phyloP scores from a whole-genome alignment of 148 eudicot species.

The Nepenthes mirabilis region DNA sequence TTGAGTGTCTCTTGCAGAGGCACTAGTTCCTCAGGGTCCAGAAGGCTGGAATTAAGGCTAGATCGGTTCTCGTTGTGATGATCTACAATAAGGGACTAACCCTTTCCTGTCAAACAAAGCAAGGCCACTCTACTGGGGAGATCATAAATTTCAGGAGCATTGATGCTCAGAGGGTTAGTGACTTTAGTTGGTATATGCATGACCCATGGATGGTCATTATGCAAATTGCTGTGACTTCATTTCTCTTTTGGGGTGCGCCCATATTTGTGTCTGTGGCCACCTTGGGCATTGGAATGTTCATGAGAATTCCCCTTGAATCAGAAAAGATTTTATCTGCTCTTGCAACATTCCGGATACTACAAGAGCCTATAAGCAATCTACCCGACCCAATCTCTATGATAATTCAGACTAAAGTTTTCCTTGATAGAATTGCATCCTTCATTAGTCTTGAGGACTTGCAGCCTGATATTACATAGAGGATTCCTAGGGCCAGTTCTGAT shows the following conservation, averaged over 20 bases:
- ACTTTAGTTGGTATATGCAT: too few relatives aligned
- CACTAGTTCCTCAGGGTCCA: too few relatives aligned
- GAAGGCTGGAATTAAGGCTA: too few relatives aligned
- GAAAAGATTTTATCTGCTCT: conserved; percentile 38
- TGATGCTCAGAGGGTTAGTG: too few relatives aligned
- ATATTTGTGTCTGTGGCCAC: conserved; percentile 33
- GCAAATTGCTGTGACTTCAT: conserved; percentile 18
- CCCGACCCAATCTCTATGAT: conserved; percentile 40
- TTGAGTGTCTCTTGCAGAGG: too few relatives aligned
- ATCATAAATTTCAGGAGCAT: too few relatives aligned
- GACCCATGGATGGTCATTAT: too few relatives aligned
- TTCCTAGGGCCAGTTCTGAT: conserved; percentile 21
- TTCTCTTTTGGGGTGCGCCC: conserved; percentile 42
- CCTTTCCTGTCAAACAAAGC: too few relatives aligned
- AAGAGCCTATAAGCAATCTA: conserved; percentile 25
- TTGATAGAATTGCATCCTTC: conserved; percentile 38
- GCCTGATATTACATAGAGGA: conserved; percentile 19
- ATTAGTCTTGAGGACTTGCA: conserved; percentile 34
- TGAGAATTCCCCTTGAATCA: conserved; percentile 42
- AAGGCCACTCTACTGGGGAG: too few relatives aligned
- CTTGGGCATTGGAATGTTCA: conserved; percentile 27
- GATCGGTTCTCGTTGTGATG: too few relatives aligned
- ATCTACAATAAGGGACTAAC: too few relatives aligned
- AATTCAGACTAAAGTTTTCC: conserved; percentile 42
- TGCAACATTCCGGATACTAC: conserved; percentile 32